Evolutionary conservation across 2,329 filamentous ascomycete species (phyloP), one percentile per base, ranked within the genome.

Genomic region (Diaporthe caulivora): DNA sequence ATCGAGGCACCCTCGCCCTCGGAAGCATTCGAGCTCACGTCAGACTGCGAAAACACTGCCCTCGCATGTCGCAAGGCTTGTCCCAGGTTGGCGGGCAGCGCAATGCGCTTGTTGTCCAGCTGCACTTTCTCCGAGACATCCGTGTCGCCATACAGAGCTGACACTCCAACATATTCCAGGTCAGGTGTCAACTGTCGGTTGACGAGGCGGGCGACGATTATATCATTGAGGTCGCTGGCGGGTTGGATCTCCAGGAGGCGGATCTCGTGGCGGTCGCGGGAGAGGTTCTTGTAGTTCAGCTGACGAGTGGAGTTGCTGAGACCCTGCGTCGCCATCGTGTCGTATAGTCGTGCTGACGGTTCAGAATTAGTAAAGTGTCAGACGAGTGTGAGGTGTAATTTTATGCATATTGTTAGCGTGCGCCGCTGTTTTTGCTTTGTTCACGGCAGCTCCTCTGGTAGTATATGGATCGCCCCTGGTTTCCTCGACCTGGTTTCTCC

Each of bases 231-330:
- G 37, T 69, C 65, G 40, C 51, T 64, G 18, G 60, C 73, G 57
- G 70, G 53, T 40, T 72, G 62, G 49, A 74, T 37, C 18, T 74
- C 73, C 60, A 74, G 42, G 40, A 74, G 64, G 11, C 73, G 73
- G 64, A 74, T 72, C 3, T 74, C 73, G 44, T 57, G 18, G 54
- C 68, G 68, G 37, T 71, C 72, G 18, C 64, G 49, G 8, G 51
- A 58, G 42, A 74, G 54, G 17, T 64, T 70, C 72, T 74, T 74
- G 72, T 74, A 71, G 31, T 60, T 55, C 29, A 74, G 68, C 34
- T 65, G 58, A 37, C 72, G 58, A 47, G 58, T 71, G 72, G 51
- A 53, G 70, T 24, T 40, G 21, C 55, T 70, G 44, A 51, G 29
- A 29, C n/a, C 26, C 54, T 60, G 68, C 24, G 68, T 70, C 44